Evolutionary conservation across 2,329 filamentous ascomycete genomes (phyloP).

Genomic region (Penicillium sp.): DNA sequence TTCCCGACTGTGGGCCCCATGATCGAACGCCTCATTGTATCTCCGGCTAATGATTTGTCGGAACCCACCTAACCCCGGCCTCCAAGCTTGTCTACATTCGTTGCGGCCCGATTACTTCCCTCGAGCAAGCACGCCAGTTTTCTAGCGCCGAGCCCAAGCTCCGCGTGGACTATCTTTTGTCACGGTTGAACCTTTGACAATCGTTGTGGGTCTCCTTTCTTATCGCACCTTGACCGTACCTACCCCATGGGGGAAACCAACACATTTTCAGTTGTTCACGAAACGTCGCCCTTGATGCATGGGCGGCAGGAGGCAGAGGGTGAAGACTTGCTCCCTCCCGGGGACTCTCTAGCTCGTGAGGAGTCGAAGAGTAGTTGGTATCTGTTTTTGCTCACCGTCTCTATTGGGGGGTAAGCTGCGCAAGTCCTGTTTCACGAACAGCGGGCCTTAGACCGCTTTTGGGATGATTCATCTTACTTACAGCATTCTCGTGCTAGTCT

Average conservation of each 20-base stretch:
- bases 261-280: conserved; percentile 12
- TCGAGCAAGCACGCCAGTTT: background rate
- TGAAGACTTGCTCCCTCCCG: background rate
- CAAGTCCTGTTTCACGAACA: background rate
- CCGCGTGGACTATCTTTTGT: background rate
- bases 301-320: background rate
- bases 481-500: conserved; percentile 51
- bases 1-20: background rate
- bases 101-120: background rate
- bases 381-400: conserved; percentile 79
- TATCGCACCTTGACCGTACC: conserved; percentile 1
- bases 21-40: conserved; percentile 1
- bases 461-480: background rate
- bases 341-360: conserved; percentile 37
- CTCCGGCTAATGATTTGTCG: background rate
- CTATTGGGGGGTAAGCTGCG: conserved; percentile 67
- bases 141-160: background rate
- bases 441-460: background rate
- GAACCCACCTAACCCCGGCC: background rate
- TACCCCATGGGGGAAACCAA: conserved; percentile 4
- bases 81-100: background rate
- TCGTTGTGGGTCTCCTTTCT: conserved; percentile 8
- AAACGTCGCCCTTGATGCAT: conserved; percentile 32
- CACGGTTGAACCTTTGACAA: background rate
- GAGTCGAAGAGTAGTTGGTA: conserved; percentile 79